Percentiles rank a stretch among this genome's conserved stretches.
Evolutionary conservation across 495 filamentous ascomycete genomes (phyloP).

Genomic region (Pseudotulostoma volvatum): DNA sequence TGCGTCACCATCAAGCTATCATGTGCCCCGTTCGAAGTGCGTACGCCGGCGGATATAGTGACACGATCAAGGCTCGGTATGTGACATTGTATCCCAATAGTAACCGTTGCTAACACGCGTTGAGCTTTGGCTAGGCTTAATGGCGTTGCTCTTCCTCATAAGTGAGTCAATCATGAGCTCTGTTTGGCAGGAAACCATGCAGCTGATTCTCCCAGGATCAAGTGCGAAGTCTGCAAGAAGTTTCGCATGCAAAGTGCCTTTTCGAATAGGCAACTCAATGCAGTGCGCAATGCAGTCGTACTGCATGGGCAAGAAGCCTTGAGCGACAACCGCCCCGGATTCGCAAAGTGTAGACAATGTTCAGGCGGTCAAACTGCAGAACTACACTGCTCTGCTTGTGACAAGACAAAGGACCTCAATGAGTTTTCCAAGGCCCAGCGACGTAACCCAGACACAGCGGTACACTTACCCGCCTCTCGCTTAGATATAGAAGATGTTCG

Average conservation of each 20-base stretch:
- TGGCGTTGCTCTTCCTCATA: constrained; percentile 12
- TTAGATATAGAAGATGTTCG: not conserved
- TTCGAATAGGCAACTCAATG: constrained; percentile 29
- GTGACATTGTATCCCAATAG: constrained; percentile 1
- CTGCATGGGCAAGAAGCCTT: constrained; percentile 2
- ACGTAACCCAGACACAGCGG: constrained; percentile 26
- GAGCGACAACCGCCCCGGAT: not conserved
- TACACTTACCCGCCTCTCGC: constrained; percentile 16
- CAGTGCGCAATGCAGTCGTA: constrained; percentile 18
- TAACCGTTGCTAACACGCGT: not conserved
- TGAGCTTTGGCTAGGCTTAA: constrained; percentile 10
- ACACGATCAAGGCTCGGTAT: constrained; percentile 13
- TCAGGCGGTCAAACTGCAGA: constrained; percentile 15
- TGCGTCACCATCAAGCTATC: not conserved
- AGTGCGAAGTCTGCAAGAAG: constrained; percentile 31
- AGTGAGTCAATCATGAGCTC: constrained; percentile 9
- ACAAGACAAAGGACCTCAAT: constrained; percentile 25
- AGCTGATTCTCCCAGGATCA: constrained; percentile 21
- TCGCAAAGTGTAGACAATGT: constrained; percentile 13
- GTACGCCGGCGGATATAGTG: constrained; percentile 17
- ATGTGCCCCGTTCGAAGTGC: constrained; percentile 6
- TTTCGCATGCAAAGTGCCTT: constrained; percentile 21
- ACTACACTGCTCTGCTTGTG: constrained; percentile 31
- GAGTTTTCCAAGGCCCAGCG: constrained; percentile 44
- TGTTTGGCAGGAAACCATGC: not conserved